Conservation (phyloP, 2,329 filamentous ascomycete species). For the Clonostachys chloroleuca region DNA sequence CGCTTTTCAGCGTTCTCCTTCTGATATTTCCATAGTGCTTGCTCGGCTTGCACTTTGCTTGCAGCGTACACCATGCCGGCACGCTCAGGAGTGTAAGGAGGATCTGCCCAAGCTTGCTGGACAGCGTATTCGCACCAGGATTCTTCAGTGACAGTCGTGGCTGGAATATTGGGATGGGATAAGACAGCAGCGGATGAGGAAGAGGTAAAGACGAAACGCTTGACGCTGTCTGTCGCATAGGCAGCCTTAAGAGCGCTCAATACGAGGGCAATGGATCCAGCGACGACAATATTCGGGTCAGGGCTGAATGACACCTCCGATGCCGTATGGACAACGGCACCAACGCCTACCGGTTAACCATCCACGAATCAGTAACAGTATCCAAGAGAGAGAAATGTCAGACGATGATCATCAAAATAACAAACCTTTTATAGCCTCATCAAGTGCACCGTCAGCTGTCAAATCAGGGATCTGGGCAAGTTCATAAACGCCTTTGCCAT, state of each 20-base stretch:
- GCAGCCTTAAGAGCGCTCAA: constrained; percentile 25
- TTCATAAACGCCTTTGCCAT: constrained; percentile 26
- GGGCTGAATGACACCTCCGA: constrained; percentile 21
- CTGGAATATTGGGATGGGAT: constrained; percentile 9
- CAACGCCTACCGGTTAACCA: constrained; percentile 6
- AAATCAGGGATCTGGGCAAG: constrained; percentile 26
- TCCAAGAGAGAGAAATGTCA: no score
- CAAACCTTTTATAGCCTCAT: constrained; percentile 18
- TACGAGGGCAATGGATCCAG: constrained; percentile 18
- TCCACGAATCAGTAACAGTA: no score
- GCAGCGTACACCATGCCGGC: constrained; percentile 20
- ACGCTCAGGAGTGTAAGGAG: constrained; percentile 18
- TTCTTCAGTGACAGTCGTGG: constrained; percentile 8
- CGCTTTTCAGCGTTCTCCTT: constrained; percentile 10
- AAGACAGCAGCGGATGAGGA: constrained; percentile 17
- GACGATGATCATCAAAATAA: no score
- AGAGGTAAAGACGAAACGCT: constrained; percentile 32
- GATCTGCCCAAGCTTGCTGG: constrained; percentile 24
- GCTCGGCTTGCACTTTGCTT: constrained; percentile 25
- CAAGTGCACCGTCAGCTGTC: constrained; percentile 11
- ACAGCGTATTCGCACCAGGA: constrained; percentile 27
- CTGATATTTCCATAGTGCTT: constrained; percentile 24
- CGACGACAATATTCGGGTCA: constrained; percentile 33
- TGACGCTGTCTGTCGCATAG: constrained; percentile 21
- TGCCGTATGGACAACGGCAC: constrained; percentile 30